phyloP scores from a whole-genome alignment of 176 grass and related monocot species.

The Raddia guianensis region DNA sequence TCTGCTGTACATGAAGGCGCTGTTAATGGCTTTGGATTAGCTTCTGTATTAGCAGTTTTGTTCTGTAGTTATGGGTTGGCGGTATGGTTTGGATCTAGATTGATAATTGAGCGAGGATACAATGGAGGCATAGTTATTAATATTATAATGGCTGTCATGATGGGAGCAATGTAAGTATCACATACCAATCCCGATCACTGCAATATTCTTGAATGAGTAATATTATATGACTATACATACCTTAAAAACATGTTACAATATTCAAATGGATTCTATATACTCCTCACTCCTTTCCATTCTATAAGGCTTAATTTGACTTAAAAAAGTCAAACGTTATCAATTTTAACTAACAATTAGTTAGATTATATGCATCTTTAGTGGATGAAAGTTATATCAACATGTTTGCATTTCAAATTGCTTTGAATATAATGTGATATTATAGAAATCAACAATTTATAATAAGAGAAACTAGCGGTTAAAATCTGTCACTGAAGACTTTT shows the following conservation, averaged over 20 bases:
- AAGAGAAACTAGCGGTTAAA: too few relatives aligned
- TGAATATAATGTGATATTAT: too few relatives aligned
- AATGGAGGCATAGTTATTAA: constrained; percentile 76
- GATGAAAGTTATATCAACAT: too few relatives aligned
- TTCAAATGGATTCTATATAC: not conserved
- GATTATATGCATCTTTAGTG: too few relatives aligned
- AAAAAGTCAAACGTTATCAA: too few relatives aligned
- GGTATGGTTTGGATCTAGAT: constrained; percentile 71
- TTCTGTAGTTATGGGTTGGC: constrained; percentile 80
- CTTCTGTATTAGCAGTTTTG: constrained; percentile 48
- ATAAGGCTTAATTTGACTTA: not conserved
- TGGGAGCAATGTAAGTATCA: constrained; percentile 68
- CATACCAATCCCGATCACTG: constrained; percentile 11
- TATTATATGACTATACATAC: not conserved
- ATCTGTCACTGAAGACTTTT: too few relatives aligned
- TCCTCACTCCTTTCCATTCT: too few relatives aligned
- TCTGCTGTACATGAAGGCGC: constrained; percentile 56
- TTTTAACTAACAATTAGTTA: too few relatives aligned
- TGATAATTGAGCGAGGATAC: constrained; percentile 75
- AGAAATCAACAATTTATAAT: too few relatives aligned
- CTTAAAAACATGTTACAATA: constrained; percentile 13
- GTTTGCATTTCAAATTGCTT: too few relatives aligned
- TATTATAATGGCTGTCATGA: constrained; percentile 70
- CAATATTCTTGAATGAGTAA: constrained; percentile 31
- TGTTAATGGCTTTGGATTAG: constrained; percentile 59